Evolutionary conservation across 2,329 filamentous ascomycete genomes (phyloP).

Genomic region (Alternaria conjuncta): DNA sequence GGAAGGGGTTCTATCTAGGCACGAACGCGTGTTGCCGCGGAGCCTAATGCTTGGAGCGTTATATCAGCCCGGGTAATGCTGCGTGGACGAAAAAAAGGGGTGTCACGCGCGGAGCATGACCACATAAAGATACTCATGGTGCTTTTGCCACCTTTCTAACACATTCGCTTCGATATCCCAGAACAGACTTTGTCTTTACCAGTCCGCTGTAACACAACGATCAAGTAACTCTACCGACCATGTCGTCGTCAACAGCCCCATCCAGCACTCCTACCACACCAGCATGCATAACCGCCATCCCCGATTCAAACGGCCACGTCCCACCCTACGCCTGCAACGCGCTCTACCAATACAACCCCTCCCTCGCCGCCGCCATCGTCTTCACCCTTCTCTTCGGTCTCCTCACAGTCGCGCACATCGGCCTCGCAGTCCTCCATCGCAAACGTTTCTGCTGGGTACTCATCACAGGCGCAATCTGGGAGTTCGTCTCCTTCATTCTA

Average conservation of each 20-base stretch:
- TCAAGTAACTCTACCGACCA: not conserved
- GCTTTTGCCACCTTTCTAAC: not conserved
- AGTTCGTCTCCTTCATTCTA: not conserved
- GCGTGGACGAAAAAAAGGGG: not conserved
- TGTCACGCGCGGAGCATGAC: not conserved
- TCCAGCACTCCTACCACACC: not conserved
- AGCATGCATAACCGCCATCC: not conserved
- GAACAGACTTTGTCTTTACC: not conserved
- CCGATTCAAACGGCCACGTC: not conserved
- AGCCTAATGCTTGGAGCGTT: not conserved
- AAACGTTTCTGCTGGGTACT: not conserved
- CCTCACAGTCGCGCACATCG: not conserved
- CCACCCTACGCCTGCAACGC: not conserved
- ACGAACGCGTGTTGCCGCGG: not conserved
- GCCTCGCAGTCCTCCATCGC: not conserved
- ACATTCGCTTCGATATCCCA: not conserved
- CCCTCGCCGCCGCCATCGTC: not conserved
- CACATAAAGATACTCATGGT: not conserved
- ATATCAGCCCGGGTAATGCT: not conserved
- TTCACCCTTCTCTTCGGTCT: not conserved
- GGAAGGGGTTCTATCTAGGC: not conserved
- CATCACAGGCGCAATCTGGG: not conserved
- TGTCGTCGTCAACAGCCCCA: not conserved
- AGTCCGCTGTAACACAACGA: not conserved
- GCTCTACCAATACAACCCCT: not conserved